Conservation (phyloP, 257 asterid species). For the Rhazya stricta region DNA sequence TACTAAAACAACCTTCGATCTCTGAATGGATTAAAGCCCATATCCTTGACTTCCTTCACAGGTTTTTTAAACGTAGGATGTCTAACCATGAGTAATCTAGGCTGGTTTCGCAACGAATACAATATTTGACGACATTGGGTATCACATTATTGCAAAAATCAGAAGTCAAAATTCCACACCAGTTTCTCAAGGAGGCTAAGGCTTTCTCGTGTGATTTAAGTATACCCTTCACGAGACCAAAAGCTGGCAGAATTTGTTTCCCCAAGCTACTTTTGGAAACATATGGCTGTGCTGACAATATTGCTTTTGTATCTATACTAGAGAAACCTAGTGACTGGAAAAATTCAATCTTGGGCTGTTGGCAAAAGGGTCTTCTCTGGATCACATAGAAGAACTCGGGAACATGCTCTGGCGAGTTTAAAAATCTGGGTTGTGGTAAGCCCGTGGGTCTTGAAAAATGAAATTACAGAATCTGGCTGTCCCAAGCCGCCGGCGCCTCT, state of each 20-base stretch:
- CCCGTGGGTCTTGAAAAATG: slow-evolving; percentile 13
- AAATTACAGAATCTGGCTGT: slow-evolving; percentile 22
- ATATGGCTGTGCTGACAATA: background rate
- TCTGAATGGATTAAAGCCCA: slow-evolving; percentile 15
- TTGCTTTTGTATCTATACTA: background rate
- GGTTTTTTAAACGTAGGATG: background rate
- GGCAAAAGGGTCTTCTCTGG: slow-evolving; percentile 24
- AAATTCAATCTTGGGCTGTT: slow-evolving; percentile 6
- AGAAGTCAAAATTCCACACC: background rate
- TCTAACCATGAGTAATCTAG: background rate
- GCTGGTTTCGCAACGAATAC: background rate
- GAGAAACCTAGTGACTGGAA: slow-evolving; percentile 1
- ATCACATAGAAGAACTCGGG: slow-evolving; percentile 5
- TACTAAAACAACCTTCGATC: slow-evolving; percentile 4
- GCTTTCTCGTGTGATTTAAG: background rate
- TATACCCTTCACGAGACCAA: background rate
- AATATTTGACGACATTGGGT: slow-evolving; percentile 4
- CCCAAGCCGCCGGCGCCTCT: slow-evolving; percentile 17
- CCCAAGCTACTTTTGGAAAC: slow-evolving; percentile 1
- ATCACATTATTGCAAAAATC: no score
- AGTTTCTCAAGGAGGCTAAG: background rate
- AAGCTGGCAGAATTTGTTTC: slow-evolving; percentile 3
- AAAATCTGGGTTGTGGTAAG: slow-evolving; percentile 15
- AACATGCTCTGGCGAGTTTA: slow-evolving; percentile 4
- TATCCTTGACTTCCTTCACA: slow-evolving; percentile 12